Evolutionary conservation across 345 rosid species (phyloP).

Genomic region (Firmiana major): DNA sequence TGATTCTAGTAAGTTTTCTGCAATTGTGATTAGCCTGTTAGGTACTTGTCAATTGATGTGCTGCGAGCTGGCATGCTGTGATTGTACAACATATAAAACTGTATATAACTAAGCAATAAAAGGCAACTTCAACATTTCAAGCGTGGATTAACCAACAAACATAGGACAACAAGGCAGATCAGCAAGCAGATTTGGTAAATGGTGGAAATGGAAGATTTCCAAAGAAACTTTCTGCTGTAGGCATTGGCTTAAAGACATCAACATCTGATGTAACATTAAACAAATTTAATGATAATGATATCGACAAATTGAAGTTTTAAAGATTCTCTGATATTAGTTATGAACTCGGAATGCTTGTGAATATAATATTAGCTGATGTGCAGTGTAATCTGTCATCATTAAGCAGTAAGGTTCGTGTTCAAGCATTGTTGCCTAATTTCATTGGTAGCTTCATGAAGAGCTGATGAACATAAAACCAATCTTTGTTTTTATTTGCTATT

Average conservation of each 20-base stretch:
- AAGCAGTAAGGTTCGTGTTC: neutral
- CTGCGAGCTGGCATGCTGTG: neutral
- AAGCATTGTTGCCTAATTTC: neutral
- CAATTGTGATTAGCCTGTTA: neutral
- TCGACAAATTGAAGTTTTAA: neutral
- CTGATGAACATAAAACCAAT: neutral
- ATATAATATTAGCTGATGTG: neutral
- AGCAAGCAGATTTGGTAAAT: neutral
- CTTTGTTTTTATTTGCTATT: neutral
- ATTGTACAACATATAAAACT: neutral
- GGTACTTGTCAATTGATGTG: slow-evolving; percentile 15
- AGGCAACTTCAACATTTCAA: neutral
- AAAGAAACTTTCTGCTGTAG: neutral
- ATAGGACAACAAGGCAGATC: neutral
- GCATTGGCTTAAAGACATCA: neutral
- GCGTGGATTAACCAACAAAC: neutral
- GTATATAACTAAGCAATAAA: neutral
- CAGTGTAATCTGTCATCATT: neutral
- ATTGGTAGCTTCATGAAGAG: neutral
- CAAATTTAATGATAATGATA: neutral
- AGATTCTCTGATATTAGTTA: neutral
- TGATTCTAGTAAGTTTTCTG: neutral
- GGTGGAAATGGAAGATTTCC: neutral
- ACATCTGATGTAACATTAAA: neutral
- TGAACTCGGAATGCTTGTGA: neutral